A percentile compares a stretch with the other conserved stretches of the same genome.
phyloP scores from a whole-genome alignment of 305 asterid genomes.

The Solanum aculeatissimum region DNA sequence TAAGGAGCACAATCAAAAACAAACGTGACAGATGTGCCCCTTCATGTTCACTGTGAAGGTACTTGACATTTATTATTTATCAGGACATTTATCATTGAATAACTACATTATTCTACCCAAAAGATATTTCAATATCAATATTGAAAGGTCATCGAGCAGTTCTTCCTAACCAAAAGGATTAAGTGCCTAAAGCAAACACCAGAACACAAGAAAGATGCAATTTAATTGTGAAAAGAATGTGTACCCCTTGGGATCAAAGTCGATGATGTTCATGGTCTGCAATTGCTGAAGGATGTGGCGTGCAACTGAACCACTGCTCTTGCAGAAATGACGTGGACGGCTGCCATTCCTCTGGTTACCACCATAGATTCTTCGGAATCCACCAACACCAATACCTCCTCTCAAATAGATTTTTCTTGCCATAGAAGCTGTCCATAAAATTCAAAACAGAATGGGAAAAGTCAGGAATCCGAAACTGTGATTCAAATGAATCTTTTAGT shows the following conservation, averaged over 20 bases:
- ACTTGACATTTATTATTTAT: no score
- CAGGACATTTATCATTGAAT: background rate
- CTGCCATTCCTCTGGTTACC: slow-evolving; percentile 39
- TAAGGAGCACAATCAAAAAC: background rate
- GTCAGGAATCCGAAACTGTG: background rate
- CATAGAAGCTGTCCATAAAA: slow-evolving; percentile 21
- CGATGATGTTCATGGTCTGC: slow-evolving; percentile 26
- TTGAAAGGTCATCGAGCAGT: background rate
- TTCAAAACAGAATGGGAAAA: background rate
- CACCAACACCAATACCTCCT: slow-evolving; percentile 34
- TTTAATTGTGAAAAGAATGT: background rate
- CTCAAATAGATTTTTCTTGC: slow-evolving; percentile 33
- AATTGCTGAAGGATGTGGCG: slow-evolving; percentile 37
- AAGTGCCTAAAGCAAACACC: background rate
- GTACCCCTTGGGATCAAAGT: slow-evolving; percentile 27
- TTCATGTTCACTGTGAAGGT: background rate
- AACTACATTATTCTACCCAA: background rate
- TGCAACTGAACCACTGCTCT: slow-evolving; percentile 35
- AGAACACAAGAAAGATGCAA: background rate
- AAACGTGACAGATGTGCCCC: background rate
- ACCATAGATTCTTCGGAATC: slow-evolving; percentile 27
- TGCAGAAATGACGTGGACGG: slow-evolving; percentile 30
- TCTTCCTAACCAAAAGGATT: background rate
- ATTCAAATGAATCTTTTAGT: background rate
- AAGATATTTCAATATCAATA: background rate